Conservation (phyloP, 2,329 filamentous ascomycete genomes). For the Acrocalymma vagum region DNA sequence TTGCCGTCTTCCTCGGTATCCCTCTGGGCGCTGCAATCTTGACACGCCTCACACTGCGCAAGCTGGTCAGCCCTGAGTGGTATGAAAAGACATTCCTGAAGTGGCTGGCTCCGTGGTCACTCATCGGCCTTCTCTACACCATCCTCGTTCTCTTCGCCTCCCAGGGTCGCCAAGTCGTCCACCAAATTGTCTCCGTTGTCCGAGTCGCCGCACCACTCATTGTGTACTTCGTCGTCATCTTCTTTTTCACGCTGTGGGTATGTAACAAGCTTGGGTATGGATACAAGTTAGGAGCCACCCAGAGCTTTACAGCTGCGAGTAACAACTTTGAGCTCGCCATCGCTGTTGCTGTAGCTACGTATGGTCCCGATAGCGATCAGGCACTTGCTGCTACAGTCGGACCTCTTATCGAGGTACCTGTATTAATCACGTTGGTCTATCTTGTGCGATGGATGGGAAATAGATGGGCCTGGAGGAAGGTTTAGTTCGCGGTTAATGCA, state of each 20-base stretch:
- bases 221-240: conserved; percentile 78
- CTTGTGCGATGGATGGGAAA: conserved; percentile 65
- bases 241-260: conserved; percentile 70
- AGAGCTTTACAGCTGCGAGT: conserved; percentile 84
- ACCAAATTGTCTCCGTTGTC: conserved; percentile 80
- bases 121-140: conserved; percentile 82
- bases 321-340: conserved; percentile 91
- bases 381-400: conserved; percentile 81
- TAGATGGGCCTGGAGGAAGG: conserved; percentile 59
- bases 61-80: conserved; percentile 61
- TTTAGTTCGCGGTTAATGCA: conserved; percentile 2
- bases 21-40: conserved; percentile 77
- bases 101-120: conserved; percentile 72
- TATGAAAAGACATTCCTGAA: conserved; percentile 73
- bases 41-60: conserved; percentile 70
- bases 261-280: conserved; percentile 69
- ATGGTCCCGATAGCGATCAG: conserved; percentile 76
- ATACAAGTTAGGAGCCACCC: conserved; percentile 72
- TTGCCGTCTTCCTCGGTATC: conserved; percentile 79
- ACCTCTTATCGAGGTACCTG: conserved; percentile 81
- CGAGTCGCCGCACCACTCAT: conserved; percentile 79
- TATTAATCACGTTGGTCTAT: conserved; percentile 79
- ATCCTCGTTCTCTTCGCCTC: conserved; percentile 83
- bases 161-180: conserved; percentile 76
- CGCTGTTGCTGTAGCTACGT: conserved; percentile 80